These are phyloP conservation scores for Dillenia turbinata DNA, from an alignment of 164 flowering plant species.

Conservation along the genomic window DNA sequence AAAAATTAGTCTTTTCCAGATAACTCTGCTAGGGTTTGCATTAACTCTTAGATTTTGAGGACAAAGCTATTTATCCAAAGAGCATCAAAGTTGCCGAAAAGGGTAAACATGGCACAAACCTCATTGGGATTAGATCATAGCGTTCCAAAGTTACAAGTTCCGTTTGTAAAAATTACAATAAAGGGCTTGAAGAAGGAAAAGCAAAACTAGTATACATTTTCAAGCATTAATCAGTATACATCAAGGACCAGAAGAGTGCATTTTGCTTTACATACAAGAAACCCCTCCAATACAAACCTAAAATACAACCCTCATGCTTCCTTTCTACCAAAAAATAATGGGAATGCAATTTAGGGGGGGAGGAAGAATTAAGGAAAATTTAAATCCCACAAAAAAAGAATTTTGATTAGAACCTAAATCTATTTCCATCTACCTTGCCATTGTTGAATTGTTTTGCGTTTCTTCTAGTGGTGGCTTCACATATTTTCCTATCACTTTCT, in stretches of 20 bases:
- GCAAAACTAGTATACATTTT: constrained; percentile 22
- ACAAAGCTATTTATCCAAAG: too few species aligned
- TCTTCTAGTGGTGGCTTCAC: constrained; percentile 79
- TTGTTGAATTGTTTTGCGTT: constrained; percentile 28
- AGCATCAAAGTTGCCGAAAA: too few species aligned
- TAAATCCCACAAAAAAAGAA: constrained; percentile 10
- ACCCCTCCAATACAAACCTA: constrained; percentile 12
- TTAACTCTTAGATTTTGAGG: too few species aligned
- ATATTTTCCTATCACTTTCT: constrained; percentile 74
- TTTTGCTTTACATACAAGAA: constrained; percentile 22
- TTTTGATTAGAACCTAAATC: constrained; percentile 17
- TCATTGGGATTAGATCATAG: too few species aligned
- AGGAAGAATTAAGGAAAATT: constrained; percentile 9
- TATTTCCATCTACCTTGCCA: constrained; percentile 1
- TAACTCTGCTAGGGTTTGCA: too few species aligned
- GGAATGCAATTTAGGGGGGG: too few species aligned
- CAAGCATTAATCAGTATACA: constrained; percentile 4
- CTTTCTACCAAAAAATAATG: constrained; percentile 15
- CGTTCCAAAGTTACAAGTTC: too few species aligned
- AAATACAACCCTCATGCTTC: constrained; percentile 17
- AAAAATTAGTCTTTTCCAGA: too few species aligned
- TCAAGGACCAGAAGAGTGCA: constrained; percentile 31
- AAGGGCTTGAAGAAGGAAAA: too few species aligned
- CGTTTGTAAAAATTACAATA: too few species aligned
- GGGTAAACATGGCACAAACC: too few species aligned